phyloP scores from a whole-genome alignment of 108 stramenopile genomes.

The Cyclostephanos tholiformis region DNA sequence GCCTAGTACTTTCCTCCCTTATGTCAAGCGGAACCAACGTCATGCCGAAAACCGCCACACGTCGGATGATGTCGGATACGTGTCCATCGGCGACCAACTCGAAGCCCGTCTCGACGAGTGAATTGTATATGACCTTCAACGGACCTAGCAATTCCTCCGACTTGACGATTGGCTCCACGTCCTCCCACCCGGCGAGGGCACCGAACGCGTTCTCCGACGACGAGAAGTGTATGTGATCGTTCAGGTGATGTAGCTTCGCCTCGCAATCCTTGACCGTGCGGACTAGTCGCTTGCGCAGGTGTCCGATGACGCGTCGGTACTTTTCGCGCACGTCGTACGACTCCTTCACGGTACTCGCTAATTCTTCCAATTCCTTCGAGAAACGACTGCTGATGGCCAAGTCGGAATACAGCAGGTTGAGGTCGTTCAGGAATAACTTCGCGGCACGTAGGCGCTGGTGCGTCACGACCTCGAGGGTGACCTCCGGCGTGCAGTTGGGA shows the following conservation, averaged over 20 bases:
- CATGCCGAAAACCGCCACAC: conserved; percentile 87
- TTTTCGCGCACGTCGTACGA: conserved; percentile 64
- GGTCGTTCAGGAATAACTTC: conserved; percentile 76
- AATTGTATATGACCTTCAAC: conserved; percentile 84
- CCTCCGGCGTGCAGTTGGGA: conserved; percentile 93
- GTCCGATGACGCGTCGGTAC: conserved; percentile 85
- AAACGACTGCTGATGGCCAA: conserved; percentile 78
- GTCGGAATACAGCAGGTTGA: conserved; percentile 60
- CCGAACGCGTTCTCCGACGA: conserved; percentile 32
- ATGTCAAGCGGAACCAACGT: conserved; percentile 94
- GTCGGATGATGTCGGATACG: conserved; percentile 92
- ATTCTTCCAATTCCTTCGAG: conserved; percentile 57
- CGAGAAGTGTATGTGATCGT: conserved; percentile 14
- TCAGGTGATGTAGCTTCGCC: conserved; percentile 39
- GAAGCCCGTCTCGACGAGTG: conserved; percentile 80
- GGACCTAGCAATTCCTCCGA: conserved; percentile 78
- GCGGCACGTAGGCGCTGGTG: conserved; percentile 87
- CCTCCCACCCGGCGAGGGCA: conserved; percentile 55
- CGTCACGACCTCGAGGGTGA: conserved; percentile 86
- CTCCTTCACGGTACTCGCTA: conserved; percentile 55
- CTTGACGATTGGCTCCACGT: conserved; percentile 68
- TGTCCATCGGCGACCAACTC: conserved; percentile 89
- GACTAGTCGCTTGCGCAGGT: conserved; percentile 72
- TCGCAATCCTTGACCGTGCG: conserved; percentile 77
- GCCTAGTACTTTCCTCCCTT: conserved; percentile 93